Conservation (phyloP, 2,329 filamentous ascomycete genomes). For the Pseudogymnoascus sp. region DNA sequence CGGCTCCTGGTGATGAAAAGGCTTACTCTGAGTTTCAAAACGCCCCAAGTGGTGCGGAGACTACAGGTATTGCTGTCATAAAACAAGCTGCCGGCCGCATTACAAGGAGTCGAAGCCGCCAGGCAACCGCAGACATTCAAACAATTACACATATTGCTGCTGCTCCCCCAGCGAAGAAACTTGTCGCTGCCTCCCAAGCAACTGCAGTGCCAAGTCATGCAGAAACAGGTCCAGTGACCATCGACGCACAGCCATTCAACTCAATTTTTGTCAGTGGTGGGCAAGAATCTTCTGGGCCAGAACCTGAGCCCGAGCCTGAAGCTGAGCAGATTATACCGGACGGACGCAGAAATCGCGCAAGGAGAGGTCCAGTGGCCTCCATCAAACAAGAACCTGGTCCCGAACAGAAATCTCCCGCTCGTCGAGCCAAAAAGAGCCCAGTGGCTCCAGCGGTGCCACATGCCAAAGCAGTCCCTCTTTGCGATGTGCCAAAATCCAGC, state of each 20-base stretch:
- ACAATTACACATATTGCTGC: not conserved
- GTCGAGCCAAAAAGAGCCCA: not conserved
- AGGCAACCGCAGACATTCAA: not conserved
- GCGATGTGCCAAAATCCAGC: not conserved
- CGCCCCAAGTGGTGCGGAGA: constrained; percentile 7
- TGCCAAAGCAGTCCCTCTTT: not conserved
- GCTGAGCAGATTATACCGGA: no score
- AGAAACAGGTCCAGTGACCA: not conserved
- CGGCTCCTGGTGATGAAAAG: not conserved
- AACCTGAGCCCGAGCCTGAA: not conserved
- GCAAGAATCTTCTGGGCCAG: not conserved
- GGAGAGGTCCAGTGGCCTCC: not conserved
- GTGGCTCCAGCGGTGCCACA: not conserved
- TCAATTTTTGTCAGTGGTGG: not conserved
- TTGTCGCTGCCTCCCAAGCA: not conserved
- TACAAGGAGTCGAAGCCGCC: not conserved
- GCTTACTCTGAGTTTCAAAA: not conserved
- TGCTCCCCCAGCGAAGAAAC: not conserved
- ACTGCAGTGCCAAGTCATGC: not conserved
- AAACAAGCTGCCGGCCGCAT: not conserved
- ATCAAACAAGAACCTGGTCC: not conserved
- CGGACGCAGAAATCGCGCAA: not conserved
- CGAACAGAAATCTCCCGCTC: not conserved
- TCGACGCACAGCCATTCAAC: not conserved
- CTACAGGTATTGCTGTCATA: not conserved